A percentile compares a stretch with the other conserved stretches of the same genome.
phyloP scores from a whole-genome alignment of 176 grass and related monocot species.

The Phragmites australis region DNA sequence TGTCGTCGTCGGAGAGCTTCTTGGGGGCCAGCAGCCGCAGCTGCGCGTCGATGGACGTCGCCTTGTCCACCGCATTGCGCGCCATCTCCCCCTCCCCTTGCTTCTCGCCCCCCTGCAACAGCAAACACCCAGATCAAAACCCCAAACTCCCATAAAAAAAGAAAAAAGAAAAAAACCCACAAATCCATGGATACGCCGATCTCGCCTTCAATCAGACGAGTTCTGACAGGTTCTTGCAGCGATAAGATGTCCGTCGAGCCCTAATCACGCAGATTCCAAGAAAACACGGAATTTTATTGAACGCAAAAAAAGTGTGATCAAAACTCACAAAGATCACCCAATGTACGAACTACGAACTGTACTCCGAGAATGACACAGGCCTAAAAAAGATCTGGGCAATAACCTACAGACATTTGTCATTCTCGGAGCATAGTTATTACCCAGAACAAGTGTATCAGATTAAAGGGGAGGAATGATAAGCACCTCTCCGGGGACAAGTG shows the following conservation, averaged over 20 bases:
- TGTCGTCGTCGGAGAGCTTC: conserved; percentile 89
- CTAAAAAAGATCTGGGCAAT: conserved; percentile 6
- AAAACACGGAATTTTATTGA: neutral
- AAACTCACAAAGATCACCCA: neutral
- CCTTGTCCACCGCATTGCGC: conserved; percentile 64
- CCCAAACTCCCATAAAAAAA: neutral
- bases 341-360: neutral
- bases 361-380: neutral
- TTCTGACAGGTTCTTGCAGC: neutral
- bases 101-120: conserved; percentile 38
- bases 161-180: neutral
- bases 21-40: conserved; percentile 68
- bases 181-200: conserved; percentile 3
- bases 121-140: conserved; percentile 32
- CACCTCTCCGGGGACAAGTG: conserved; percentile 2
- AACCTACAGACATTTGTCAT: neutral
- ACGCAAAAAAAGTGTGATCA: conserved; percentile 17
- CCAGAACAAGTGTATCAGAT: no score
- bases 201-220: neutral
- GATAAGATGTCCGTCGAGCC: conserved; percentile 2
- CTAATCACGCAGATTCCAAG: conserved; percentile 23
- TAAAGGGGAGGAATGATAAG: neutral
- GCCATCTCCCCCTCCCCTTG: conserved; percentile 15
- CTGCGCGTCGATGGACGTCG: conserved; percentile 76
- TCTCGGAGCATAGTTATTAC: no score